Conservation (phyloP, 441 rosid species). For the Aleurites moluccanus region DNA sequence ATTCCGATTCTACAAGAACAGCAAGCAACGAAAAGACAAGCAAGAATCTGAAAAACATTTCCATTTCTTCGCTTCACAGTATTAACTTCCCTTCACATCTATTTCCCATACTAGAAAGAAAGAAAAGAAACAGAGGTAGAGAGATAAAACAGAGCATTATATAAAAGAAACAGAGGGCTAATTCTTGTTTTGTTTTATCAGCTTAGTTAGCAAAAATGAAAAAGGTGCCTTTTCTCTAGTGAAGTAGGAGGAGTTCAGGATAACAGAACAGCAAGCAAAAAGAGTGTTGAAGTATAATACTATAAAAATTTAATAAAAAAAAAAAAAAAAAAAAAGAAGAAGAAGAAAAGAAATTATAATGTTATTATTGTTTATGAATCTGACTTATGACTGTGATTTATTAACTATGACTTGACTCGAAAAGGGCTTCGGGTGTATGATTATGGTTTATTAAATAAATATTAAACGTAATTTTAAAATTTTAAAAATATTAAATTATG, state of each 20-base stretch:
- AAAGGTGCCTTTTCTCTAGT: conserved; percentile 16
- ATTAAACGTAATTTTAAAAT: too few relatives aligned
- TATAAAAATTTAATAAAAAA: too few relatives aligned
- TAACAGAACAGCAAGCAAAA: conserved; percentile 6
- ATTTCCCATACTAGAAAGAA: conserved; percentile 15
- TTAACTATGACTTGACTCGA: neutral
- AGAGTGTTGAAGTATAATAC: conserved; percentile 1
- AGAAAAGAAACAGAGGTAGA: neutral
- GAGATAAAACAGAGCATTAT: neutral
- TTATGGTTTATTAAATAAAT: too few relatives aligned
- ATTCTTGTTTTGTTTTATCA: neutral
- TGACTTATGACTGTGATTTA: conserved; percentile 1
- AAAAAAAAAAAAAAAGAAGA: neutral
- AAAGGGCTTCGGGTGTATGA: too few relatives aligned
- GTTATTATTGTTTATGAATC: neutral
- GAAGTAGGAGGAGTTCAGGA: conserved; percentile 27
- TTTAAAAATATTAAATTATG: too few relatives aligned
- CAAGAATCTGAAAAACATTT: conserved; percentile 31
- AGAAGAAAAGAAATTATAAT: neutral
- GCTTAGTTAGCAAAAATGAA: neutral
- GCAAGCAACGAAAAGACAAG: conserved; percentile 44
- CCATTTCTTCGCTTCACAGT: conserved; percentile 19
- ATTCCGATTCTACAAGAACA: conserved; percentile 42
- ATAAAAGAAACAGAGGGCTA: conserved; percentile 8
- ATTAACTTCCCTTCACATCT: neutral